phyloP scores from a whole-genome alignment of 441 rosid genomes.

The Croton setiger region DNA sequence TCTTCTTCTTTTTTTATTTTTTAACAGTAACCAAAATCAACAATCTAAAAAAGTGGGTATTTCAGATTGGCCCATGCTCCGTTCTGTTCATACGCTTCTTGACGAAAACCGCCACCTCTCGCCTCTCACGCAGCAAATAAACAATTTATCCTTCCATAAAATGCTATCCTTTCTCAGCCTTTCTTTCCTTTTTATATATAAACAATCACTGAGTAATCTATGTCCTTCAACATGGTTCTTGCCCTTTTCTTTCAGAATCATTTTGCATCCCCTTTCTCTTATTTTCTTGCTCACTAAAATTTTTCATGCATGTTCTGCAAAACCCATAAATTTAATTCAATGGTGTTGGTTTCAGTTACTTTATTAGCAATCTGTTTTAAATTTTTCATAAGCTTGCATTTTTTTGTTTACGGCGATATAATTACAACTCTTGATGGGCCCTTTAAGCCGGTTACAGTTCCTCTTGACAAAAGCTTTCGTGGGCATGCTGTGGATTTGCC shows the following conservation, averaged over 20 bases:
- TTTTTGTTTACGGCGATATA: slow-evolving; percentile 27
- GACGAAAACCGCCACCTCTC: background rate
- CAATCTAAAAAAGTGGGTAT: background rate
- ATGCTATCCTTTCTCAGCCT: background rate
- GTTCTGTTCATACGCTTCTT: background rate
- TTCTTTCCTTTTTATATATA: background rate
- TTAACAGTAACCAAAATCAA: too few species aligned
- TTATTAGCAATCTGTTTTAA: background rate
- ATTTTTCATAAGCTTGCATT: background rate
- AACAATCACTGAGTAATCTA: background rate
- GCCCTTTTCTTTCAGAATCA: background rate
- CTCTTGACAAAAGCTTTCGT: slow-evolving; percentile 55
- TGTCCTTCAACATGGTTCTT: background rate
- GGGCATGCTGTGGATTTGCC: slow-evolving; percentile 67
- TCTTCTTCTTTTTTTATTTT: too few species aligned
- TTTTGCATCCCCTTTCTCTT: background rate
- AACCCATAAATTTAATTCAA: background rate
- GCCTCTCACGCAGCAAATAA: background rate
- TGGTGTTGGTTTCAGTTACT: background rate
- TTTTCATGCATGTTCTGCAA: too few species aligned
- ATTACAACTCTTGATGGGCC: slow-evolving; percentile 76
- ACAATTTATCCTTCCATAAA: background rate
- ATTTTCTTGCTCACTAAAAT: background rate
- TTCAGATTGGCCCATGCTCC: background rate
- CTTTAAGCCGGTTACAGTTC: slow-evolving; percentile 58